Evolutionary conservation across 495 filamentous ascomycete species (phyloP), one percentile per base, ranked within the genome.

Genomic region (Tetracladium setigerum): DNA sequence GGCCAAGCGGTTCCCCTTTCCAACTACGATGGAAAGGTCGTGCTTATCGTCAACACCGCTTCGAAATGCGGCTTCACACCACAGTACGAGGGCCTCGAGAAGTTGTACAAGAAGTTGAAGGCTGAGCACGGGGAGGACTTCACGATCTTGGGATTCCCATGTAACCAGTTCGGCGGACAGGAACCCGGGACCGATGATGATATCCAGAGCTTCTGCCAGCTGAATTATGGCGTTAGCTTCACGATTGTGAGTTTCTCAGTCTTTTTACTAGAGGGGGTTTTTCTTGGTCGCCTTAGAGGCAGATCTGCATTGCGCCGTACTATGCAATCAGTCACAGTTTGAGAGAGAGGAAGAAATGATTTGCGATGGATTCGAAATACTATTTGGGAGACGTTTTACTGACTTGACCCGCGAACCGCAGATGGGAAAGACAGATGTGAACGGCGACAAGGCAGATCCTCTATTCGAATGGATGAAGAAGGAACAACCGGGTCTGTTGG

Each of bases 21-120:
- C 53, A 60, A 74, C 27, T 81, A 88, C 66, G 74, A 85, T 50
- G 87, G 84, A 72, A 96, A 96, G 65, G 90, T 96, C 63, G 79
- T 97, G 52, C 84, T 99, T 35, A 65, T 95, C 57, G 92, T 97
- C 68, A 99, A 99, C 78, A 95, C 89, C n/a, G 92, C 92, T 50
- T 94, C 87, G 61, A 95, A 96, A 74, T 99, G 92, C 72, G 92
- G 94, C 62, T 97, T 96, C 79, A 96, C 92, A 9, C 86, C 86
- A n/a, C 92, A 99, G 68, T 97, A 90, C 64, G 78, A 78, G 44
- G 87, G 84, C 13, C 86, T 99, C 30, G 89, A 99, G 74, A 82
- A 76, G 49, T 71, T 99, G 50, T 95, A 96, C 76, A 81, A 96
- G 67, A 71, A 76, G 37, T 60, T 95, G 61, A 78, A 73, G 41